Base-by-base conservation (phyloP, 2,329 filamentous ascomycete species). In the Scytalidium sp. region DNA sequence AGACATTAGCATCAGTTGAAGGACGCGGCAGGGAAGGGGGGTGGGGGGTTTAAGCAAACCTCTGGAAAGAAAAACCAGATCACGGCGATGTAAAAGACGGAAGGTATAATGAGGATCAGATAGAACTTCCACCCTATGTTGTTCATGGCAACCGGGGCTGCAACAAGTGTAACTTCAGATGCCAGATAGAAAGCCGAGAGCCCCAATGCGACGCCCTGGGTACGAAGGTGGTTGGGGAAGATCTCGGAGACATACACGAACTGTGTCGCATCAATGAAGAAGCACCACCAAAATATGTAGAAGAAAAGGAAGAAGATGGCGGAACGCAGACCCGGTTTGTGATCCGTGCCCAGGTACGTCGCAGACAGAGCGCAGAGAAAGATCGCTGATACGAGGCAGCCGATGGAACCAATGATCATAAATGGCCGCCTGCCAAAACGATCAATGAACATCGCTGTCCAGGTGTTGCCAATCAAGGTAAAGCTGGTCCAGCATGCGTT, bases 401-500 rank as follows among this genome's bases (percentile, higher is more conserved):
- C 39, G 19, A 19, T 22, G 8, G 45, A 29, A n/a, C 49, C 49
- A 19, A 47, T 45, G 3, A 51, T 13, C 17, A 51, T n/a, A 23
- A 51, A 47, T 23, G 21, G 32, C 3, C 45, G 44, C 19, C 49
- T 22, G 19, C 49, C 49, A 27, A 51, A 19, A 10, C 41, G 10
- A 20, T 29, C 15, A 41, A 72, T 58, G 49, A 66, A 70, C 22
- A 72, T 62, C 0, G 67, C 67, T 17, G 67, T 72, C 56, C 65
- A 71, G 49, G 68, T 64, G 50, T 73, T 73, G 27, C 66, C 68
- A n/a, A 65, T 57, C 41, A 72, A 60, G 1, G 68, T 66, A 19
- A 66, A 67, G 10, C 70, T 73, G 20, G 72, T 60, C 70, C 71
- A 75, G 19, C 72, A 52, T 15, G 71, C 71, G 50, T 65, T 69